Percentiles rank a stretch among this genome's conserved stretches.
Evolutionary conservation across 106 monocot genomes (phyloP).

Genomic region (Dendrobium officinale): DNA sequence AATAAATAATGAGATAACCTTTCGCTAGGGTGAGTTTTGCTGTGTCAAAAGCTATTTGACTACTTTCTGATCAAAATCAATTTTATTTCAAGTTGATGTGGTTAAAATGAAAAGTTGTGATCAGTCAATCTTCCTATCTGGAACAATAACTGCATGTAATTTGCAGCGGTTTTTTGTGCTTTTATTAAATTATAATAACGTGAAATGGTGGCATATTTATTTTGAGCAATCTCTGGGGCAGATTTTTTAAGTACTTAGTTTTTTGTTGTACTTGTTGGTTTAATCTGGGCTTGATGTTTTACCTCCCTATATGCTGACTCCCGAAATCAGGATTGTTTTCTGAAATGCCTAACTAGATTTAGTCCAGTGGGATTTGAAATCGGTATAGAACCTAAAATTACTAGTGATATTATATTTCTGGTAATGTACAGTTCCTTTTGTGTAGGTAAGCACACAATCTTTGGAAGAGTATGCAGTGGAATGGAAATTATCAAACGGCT

Average conservation of each 20-base stretch:
- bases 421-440: not conserved
- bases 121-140: not conserved
- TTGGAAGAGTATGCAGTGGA: slow-evolving; percentile 75
- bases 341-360: slow-evolving; percentile 4
- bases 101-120: not conserved
- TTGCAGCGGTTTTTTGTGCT: not conserved
- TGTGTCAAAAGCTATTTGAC: too few relatives aligned
- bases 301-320: not conserved
- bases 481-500: slow-evolving; percentile 86
- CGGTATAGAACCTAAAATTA: not conserved
- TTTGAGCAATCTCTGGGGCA: not conserved
- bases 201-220: not conserved
- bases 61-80: not conserved
- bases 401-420: not conserved
- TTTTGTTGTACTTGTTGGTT: not conserved
- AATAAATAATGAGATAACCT: not conserved
- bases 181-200: not conserved
- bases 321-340: not conserved
- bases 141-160: slow-evolving; percentile 1
- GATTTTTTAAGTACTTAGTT: not conserved
- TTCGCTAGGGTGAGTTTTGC: not conserved
- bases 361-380: not conserved
- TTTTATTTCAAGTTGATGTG: not conserved
- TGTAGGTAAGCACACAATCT: slow-evolving; percentile 86
- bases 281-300: not conserved